Base-by-base conservation (phyloP, 1,284 basidiomycete species). In the Apiotrichum sp. region DNA sequence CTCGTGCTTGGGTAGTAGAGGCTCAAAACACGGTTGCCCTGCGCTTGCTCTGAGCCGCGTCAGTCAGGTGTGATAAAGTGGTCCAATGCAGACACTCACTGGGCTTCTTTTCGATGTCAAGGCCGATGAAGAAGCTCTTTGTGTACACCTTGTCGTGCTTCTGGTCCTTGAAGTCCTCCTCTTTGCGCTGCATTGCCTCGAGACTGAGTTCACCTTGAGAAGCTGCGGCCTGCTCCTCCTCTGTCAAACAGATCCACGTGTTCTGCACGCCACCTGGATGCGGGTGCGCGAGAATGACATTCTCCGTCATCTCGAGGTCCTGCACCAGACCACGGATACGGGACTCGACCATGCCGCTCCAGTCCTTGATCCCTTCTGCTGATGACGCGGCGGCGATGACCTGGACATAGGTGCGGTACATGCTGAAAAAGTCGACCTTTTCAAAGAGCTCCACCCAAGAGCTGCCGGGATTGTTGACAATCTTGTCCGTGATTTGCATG, bases 381-480 rank as follows among this genome's bases (percentile, higher is more conserved):
- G 85, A 84, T 31, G 86, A 85, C 52, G 91, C 86, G 41, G 92
- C 93, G 6, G 95, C 93, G 55, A 95, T 91, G 33, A 98, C 87
- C 82, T 97, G 93, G n/a, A 99, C 83, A 74, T 98, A 99, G 79
- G 97, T 93, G 61, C 89, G 86, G 78, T 98, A 98, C 77, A 88
- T 89, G 75, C 88, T 85, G 81, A 98, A 99, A 75, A 98, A 98
- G 77, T 98, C 92, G 73, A 95, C 91, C 70, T 90, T 91, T 49
- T 85, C 78, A 70, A 98, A 98, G 29, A 98, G 80, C 71, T 93
- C 89, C 55, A 86, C 85, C 95, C 96, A 98, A 50, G 82, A 81
- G n/a, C 87, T 84, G 50, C 83, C 86, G 33, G 73, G 72, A 50
- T 62, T 69, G 16, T 50, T 82, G 53, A 95, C 86, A 51, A 98